phyloP scores from a whole-genome alignment of 1,284 basidiomycete genomes.

The Singerocomus inundabilis region DNA sequence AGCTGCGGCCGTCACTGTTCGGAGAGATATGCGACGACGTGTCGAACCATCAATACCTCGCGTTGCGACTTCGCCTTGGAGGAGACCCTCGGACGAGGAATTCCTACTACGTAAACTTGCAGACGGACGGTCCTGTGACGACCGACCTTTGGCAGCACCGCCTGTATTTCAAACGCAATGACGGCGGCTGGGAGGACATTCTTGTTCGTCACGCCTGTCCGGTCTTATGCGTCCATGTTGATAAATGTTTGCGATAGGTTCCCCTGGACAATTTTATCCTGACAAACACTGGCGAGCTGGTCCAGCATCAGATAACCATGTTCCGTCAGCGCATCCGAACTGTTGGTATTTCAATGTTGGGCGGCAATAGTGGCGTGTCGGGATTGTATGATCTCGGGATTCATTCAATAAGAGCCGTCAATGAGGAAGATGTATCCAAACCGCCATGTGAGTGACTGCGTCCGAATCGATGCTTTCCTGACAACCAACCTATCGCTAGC shows the following conservation, averaged over 20 bases:
- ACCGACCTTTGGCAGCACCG: slow-evolving; percentile 90
- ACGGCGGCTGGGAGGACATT: slow-evolving; percentile 82
- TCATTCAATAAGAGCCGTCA: slow-evolving; percentile 65
- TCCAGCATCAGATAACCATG: slow-evolving; percentile 70
- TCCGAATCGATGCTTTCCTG: background rate
- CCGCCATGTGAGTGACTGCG: slow-evolving; percentile 36
- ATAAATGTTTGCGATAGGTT: slow-evolving; percentile 47
- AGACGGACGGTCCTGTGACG: slow-evolving; percentile 76
- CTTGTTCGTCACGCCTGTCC: slow-evolving; percentile 51
- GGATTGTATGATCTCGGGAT: slow-evolving; percentile 77
- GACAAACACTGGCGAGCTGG: slow-evolving; percentile 79
- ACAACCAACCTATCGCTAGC: slow-evolving; percentile 13
- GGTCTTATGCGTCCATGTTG: slow-evolving; percentile 1
- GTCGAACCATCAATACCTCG: slow-evolving; percentile 74
- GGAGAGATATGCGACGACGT: slow-evolving; percentile 82
- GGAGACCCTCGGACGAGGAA: slow-evolving; percentile 70
- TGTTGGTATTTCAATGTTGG: slow-evolving; percentile 80
- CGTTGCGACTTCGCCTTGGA: slow-evolving; percentile 69
- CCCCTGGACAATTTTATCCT: slow-evolving; percentile 81
- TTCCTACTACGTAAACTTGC: slow-evolving; percentile 87
- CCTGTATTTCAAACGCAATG: slow-evolving; percentile 69
- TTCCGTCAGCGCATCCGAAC: slow-evolving; percentile 72
- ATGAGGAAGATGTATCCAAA: slow-evolving; percentile 49
- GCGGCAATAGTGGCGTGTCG: slow-evolving; percentile 69
- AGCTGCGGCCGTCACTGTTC: slow-evolving; percentile 74